These are phyloP conservation scores for Anthracocystis panici-leucophaei DNA, from an alignment of 1,284 basidiomycete genomes.

Conservation along the genomic window DNA sequence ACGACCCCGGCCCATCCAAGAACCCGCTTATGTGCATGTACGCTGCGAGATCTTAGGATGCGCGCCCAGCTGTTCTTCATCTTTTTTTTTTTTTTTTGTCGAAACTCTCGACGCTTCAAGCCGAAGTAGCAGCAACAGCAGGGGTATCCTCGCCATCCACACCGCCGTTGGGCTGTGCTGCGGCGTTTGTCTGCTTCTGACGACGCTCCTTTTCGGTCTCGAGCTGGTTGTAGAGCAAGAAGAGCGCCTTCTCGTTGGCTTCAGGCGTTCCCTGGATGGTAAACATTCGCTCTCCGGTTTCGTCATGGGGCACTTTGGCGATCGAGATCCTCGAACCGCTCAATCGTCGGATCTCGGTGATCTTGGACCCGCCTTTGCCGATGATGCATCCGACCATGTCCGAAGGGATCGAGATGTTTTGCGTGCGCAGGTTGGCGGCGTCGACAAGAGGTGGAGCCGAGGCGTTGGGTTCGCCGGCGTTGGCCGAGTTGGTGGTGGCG, in stretches of 20 bases:
- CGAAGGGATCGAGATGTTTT: conserved; percentile 95
- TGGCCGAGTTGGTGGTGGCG: conserved; percentile 56
- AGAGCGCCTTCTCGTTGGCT: conserved; percentile 76
- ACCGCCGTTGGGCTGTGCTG: conserved; percentile 18
- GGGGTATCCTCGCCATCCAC: conserved; percentile 49
- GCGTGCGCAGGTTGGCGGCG: conserved; percentile 86
- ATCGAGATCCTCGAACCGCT: conserved; percentile 97
- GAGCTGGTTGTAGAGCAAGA: conserved; percentile 86
- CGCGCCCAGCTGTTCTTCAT: too few species aligned
- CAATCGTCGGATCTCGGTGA: conserved; percentile 96
- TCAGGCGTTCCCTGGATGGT: conserved; percentile 97
- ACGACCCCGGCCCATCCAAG: too few species aligned
- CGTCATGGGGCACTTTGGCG: conserved; percentile 97
- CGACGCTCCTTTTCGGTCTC: conserved; percentile 66
- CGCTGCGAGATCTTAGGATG: too few species aligned
- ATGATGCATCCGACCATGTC: conserved; percentile 84
- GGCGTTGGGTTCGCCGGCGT: conserved; percentile 58
- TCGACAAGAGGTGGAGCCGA: conserved; percentile 66
- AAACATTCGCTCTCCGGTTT: conserved; percentile 99
- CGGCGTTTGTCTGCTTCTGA: conserved; percentile 43
- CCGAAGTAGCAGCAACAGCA: conserved; percentile 25
- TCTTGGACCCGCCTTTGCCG: conserved; percentile 95
- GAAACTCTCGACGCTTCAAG: conserved; percentile 4
- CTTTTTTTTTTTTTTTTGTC: too few species aligned
- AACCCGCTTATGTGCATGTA: too few species aligned